Conservation (phyloP, 495 filamentous ascomycete genomes). For the Lasiosphaeris hirsuta region DNA sequence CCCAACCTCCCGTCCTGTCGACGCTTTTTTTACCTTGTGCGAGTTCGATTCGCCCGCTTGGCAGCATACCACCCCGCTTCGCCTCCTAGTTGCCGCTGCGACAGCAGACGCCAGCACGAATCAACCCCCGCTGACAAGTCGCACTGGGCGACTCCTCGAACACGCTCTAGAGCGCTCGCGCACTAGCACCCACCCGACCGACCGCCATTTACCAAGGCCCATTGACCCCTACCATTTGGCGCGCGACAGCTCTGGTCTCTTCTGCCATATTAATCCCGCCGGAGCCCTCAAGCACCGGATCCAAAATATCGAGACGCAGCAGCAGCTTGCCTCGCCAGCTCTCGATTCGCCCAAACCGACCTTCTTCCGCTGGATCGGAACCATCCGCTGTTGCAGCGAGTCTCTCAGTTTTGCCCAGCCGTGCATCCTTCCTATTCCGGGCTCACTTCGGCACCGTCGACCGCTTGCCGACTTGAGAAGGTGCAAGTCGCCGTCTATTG, state of each 20-base stretch:
- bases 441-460: constrained; percentile 11
- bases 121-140: constrained; percentile 28
- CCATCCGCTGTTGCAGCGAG: too few relatives aligned
- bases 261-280: constrained; percentile 32
- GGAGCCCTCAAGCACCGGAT: constrained; percentile 29
- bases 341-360: constrained; percentile 8
- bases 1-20: background rate
- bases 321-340: constrained; percentile 3
- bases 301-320: constrained; percentile 27
- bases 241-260: constrained; percentile 25
- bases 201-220: too few relatives aligned
- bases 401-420: background rate
- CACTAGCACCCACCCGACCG: constrained; percentile 13
- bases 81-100: constrained; percentile 34
- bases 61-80: constrained; percentile 21
- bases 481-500: constrained; percentile 5
- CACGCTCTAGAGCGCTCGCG: constrained; percentile 22
- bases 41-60: constrained; percentile 9
- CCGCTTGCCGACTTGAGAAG: constrained; percentile 17
- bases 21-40: constrained; percentile 16
- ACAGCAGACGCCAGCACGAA: constrained; percentile 30
- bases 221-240: constrained; percentile 21
- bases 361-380: constrained; percentile 21
- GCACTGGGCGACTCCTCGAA: constrained; percentile 39
- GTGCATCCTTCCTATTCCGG: constrained; percentile 15